Percentiles rank a stretch among this genome's conserved stretches.
These are phyloP conservation scores for Solanum rostratum DNA, from an alignment of 257 asterid genomes.

Conservation along the genomic window DNA sequence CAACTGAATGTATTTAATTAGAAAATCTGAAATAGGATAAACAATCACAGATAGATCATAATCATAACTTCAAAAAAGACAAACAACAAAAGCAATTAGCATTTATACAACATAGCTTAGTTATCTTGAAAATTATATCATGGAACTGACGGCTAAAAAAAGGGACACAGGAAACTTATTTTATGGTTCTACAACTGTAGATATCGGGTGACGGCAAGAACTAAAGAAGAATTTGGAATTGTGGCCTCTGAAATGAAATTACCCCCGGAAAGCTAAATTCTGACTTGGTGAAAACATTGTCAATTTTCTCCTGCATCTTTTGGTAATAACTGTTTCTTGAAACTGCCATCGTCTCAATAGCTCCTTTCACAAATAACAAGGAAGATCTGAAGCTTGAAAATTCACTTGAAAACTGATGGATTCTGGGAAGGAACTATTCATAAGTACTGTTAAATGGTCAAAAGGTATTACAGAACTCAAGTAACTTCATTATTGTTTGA, in stretches of 20 bases:
- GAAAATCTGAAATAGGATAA: no score
- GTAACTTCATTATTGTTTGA: conserved; percentile 77
- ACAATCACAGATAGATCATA: no score
- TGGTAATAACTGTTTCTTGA: conserved; percentile 59
- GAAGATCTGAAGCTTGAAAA: conserved; percentile 48
- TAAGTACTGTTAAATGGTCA: conserved; percentile 32
- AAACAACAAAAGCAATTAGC: background rate
- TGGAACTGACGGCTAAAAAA: background rate
- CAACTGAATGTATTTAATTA: no score
- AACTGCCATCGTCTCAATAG: conserved; percentile 43
- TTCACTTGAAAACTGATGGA: conserved; percentile 38
- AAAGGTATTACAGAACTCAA: conserved; percentile 48
- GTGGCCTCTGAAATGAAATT: conserved; percentile 4
- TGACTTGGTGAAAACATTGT: conserved; percentile 35
- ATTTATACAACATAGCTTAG: background rate
- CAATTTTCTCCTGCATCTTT: conserved; percentile 64
- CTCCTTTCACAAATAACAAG: conserved; percentile 60
- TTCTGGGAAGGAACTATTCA: conserved; percentile 59
- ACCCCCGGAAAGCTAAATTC: conserved; percentile 64
- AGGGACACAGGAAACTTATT: background rate
- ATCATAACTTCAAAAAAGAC: background rate
- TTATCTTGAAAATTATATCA: background rate
- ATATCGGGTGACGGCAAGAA: background rate
- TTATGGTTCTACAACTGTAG: background rate
- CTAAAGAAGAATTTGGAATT: background rate